A percentile compares a stretch with the other conserved stretches of the same genome.
These are phyloP conservation scores for Beauveria rudraprayagi DNA, from an alignment of 2,329 filamentous ascomycete species.

Conservation along the genomic window DNA sequence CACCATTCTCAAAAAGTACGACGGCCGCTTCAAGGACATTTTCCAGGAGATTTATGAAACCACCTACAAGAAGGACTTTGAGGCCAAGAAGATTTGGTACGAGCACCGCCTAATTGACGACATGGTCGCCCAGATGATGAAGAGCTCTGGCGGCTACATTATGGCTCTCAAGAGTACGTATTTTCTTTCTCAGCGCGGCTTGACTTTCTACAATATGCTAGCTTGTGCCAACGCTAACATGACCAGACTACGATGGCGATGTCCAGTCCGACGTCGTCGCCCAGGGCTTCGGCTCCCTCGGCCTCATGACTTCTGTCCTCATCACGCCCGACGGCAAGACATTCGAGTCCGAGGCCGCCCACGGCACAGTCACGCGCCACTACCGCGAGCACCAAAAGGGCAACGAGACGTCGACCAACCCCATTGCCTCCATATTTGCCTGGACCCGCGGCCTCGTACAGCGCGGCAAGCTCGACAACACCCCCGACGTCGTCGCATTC, in stretches of 20 bases:
- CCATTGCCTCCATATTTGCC: constrained; percentile 97
- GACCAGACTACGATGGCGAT: constrained; percentile 90
- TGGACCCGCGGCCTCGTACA: constrained; percentile 94
- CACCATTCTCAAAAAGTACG: constrained; percentile 98
- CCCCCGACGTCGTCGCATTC: constrained; percentile 85
- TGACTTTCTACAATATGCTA: too few relatives aligned
- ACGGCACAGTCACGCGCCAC: constrained; percentile 96
- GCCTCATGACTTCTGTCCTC: constrained; percentile 96
- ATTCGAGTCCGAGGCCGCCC: constrained; percentile 94
- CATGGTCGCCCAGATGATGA: constrained; percentile 99
- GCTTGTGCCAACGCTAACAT: constrained; percentile 3
- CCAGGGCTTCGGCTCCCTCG: constrained; percentile 95
- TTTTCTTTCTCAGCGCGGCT: constrained; percentile 4
- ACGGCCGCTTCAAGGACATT: constrained; percentile 98
- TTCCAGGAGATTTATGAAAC: constrained; percentile 95
- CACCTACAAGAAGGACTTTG: constrained; percentile 80
- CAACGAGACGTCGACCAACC: constrained; percentile 94
- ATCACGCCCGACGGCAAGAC: constrained; percentile 95
- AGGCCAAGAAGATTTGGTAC: constrained; percentile 93
- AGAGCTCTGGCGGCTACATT: constrained; percentile 91
- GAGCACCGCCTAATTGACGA: constrained; percentile 99
- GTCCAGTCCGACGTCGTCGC: constrained; percentile 98
- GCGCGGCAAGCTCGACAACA: constrained; percentile 85
- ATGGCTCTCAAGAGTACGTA: constrained; percentile 94
- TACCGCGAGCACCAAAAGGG: constrained; percentile 99